These are phyloP conservation scores for Cymbopogon flexuosus DNA, from an alignment of 202 grass and related monocot species.

Conservation along the genomic window DNA sequence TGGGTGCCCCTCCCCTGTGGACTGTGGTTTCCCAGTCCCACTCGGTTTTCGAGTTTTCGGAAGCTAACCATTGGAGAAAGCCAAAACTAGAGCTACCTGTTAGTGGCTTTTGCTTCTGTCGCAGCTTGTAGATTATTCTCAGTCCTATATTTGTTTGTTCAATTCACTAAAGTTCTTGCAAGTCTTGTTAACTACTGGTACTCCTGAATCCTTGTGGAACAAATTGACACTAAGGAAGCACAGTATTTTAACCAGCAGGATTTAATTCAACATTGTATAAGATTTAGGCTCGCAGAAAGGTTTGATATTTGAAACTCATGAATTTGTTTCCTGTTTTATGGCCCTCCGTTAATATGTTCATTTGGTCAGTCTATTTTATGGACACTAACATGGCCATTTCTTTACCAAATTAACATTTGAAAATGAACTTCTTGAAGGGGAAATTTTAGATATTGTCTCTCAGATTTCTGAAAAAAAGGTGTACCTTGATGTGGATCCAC, in stretches of 20 bases:
- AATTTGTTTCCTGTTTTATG: not conserved
- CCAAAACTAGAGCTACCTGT: not conserved
- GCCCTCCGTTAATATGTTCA: not conserved
- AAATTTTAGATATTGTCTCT: not conserved
- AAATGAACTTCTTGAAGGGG: not conserved
- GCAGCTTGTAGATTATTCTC: not conserved
- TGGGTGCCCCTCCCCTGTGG: no score
- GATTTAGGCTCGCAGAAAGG: not conserved
- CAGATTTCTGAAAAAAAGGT: not conserved
- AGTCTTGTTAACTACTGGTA: not conserved
- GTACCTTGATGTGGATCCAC: not conserved
- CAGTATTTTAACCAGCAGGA: not conserved
- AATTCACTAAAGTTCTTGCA: not conserved
- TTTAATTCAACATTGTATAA: not conserved
- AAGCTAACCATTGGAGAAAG: not conserved
- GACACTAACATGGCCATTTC: not conserved
- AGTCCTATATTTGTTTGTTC: not conserved
- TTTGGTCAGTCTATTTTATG: not conserved
- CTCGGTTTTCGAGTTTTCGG: not conserved
- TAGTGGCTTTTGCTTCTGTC: not conserved
- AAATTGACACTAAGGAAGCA: not conserved
- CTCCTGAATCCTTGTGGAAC: not conserved
- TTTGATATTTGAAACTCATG: not conserved
- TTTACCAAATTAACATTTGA: not conserved
- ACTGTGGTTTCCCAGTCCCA: no score